Base-by-base conservation (phyloP, 2,329 filamentous ascomycete genomes). In the Aureobasidium zeae region DNA sequence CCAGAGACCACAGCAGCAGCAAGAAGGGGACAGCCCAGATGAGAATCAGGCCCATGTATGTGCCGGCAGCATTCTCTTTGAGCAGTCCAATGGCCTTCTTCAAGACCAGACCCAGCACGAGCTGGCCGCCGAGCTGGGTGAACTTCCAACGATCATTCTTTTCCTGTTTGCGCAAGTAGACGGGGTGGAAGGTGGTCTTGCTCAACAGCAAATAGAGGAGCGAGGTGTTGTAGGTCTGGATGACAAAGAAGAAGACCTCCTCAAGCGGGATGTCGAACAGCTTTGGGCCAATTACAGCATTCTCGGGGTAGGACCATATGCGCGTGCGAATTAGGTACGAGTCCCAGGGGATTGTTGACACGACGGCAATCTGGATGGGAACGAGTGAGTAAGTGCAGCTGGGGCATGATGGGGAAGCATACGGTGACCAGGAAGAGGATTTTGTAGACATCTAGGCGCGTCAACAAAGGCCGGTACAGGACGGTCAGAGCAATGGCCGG, bases 211-310 rank as follows among this genome's bases (percentile, higher is more conserved):
- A 67, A 54, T 86, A 86, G 7, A 86, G 57, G 37, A 85, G 62
- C 0, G 76, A 72, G 0, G 81, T 84, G 54, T 77, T 83, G 60
- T 83, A 86, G 1, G 82, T 86, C 61, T 86, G 83, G 17, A 86
- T 74, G 15, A 83, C 62, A 57, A 86, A 86, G 69, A 86, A 86
- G 63, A 86, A 86, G 4, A 86, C 61, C 57, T 86, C 82, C 54
- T 86, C 83, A 4, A 72, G 59, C 0, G 83, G 82, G 13, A 86
- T 82, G n/a, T 67, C 65, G 53, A 74, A 75, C 12, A 84, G 57
- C 1, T 69, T 79, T 0, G 69, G 69, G 0, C 82, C 83, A 25
- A 81, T 54, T 22, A 86, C 73, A 15, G 74, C 81, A 54, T 77
- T 65, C 9, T 69, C 62, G 2, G 82, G 81, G 54, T 86, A 87